These are phyloP conservation scores for Cytospora schulzeri DNA, from an alignment of 2,329 filamentous ascomycete genomes.

Conservation along the genomic window DNA sequence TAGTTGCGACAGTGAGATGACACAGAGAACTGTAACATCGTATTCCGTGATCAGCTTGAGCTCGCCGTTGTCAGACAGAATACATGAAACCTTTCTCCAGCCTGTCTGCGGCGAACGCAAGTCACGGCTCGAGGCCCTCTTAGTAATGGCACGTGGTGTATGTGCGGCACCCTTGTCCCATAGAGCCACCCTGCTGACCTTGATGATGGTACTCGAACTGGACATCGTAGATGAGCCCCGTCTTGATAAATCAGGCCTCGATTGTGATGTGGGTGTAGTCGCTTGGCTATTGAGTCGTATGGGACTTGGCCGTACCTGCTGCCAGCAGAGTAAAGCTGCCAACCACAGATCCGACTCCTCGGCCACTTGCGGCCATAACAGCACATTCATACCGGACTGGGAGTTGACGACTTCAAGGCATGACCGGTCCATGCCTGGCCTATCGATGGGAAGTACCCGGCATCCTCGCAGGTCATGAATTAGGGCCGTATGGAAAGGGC, in stretches of 20 bases:
- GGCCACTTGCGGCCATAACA: constrained; percentile 64
- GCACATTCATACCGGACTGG: constrained; percentile 59
- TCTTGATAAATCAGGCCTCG: constrained; percentile 47
- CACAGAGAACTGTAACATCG: constrained; percentile 76
- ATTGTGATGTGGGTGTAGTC: constrained; percentile 25
- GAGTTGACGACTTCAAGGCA: constrained; percentile 59
- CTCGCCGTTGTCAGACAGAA: constrained; percentile 91
- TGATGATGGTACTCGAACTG: constrained; percentile 67
- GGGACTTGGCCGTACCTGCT: constrained; percentile 67
- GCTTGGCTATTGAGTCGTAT: constrained; percentile 42
- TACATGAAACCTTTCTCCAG: constrained; percentile 90
- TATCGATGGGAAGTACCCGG: constrained; percentile 61
- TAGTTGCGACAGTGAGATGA: constrained; percentile 85
- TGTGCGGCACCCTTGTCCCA: constrained; percentile 77
- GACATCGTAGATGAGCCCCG: constrained; percentile 43
- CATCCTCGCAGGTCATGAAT: constrained; percentile 77
- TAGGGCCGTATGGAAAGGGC: constrained; percentile 65
- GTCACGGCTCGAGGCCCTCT: constrained; percentile 60
- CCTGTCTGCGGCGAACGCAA: constrained; percentile 56
- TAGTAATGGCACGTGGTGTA: constrained; percentile 58
- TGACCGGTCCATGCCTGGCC: constrained; percentile 48
- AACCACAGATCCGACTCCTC: constrained; percentile 79
- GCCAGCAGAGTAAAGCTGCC: constrained; percentile 79
- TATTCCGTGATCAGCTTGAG: constrained; percentile 88
- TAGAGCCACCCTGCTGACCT: constrained; percentile 85